Conservation (phyloP, 495 filamentous ascomycete species). For the Cladorrhinum samala region DNA sequence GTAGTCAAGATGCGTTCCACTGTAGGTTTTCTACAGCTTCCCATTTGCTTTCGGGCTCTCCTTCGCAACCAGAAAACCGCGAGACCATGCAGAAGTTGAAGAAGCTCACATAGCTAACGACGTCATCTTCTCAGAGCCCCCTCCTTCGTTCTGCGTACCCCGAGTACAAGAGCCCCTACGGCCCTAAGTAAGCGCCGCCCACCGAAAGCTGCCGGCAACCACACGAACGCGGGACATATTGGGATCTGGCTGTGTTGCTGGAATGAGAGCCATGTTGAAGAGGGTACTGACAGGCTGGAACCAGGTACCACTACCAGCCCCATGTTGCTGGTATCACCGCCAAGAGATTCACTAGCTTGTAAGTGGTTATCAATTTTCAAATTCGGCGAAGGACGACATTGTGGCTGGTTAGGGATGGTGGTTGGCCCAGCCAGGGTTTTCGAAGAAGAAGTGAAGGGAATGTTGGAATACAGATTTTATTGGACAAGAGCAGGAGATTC, state of each 20-base stretch:
- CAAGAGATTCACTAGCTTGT: conserved; percentile 32
- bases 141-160: conserved; percentile 25
- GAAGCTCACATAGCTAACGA: no score
- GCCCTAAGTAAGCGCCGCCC: conserved; percentile 44
- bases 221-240: background rate
- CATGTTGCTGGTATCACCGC: conserved; percentile 33
- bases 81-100: no score
- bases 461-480: no score
- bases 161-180: conserved; percentile 44
- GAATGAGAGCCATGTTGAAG: no score
- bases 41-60: background rate
- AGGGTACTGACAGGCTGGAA: conserved; percentile 26
- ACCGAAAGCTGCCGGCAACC: background rate
- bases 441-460: no score
- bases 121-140: conserved; percentile 29
- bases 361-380: conserved; percentile 19
- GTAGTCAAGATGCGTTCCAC: conserved; percentile 36
- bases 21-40: conserved; percentile 23
- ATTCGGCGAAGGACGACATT: background rate
- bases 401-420: no score
- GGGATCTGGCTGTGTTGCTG: background rate
- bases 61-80: no score
- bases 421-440: no score
- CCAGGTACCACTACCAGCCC: conserved; percentile 44
- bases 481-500: no score